Percentiles rank a stretch among this genome's conserved stretches.
phyloP scores from a whole-genome alignment of 441 rosid species.

The Pelargonium fulgidum region DNA sequence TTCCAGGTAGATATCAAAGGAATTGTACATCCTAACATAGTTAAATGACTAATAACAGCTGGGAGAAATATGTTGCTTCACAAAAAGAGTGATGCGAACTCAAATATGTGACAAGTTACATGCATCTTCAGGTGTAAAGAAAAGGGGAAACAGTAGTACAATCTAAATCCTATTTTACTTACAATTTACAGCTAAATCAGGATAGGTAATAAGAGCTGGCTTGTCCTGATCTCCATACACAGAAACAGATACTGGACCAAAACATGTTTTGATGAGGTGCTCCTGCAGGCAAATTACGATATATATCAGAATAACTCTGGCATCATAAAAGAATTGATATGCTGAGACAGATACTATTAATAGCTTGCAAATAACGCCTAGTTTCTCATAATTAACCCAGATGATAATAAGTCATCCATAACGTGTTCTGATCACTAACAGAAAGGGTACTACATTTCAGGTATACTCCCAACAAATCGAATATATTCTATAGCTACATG shows the following conservation, averaged over 20 bases:
- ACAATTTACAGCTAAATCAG: constrained; percentile 28
- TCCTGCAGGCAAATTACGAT: constrained; percentile 16
- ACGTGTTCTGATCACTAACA: neutral
- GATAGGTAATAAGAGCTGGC: constrained; percentile 29
- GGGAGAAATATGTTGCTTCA: neutral
- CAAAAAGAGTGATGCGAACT: neutral
- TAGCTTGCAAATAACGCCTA: neutral
- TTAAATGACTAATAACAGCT: neutral
- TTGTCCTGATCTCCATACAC: constrained; percentile 28
- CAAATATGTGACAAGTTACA: neutral
- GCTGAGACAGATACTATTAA: neutral
- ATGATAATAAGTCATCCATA: neutral
- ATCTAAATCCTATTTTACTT: constrained; percentile 8
- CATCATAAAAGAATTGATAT: neutral
- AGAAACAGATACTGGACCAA: constrained; percentile 21
- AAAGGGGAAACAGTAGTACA: neutral
- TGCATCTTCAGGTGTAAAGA: neutral
- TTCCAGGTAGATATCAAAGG: no score
- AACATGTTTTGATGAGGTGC: constrained; percentile 22
- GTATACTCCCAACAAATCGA: neutral
- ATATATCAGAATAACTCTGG: neutral
- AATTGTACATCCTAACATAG: no score
- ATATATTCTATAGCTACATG: neutral
- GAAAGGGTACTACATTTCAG: neutral
- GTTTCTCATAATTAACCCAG: neutral